Conservation (phyloP, 1,284 basidiomycete species). For the Ustilago trichophora region DNA sequence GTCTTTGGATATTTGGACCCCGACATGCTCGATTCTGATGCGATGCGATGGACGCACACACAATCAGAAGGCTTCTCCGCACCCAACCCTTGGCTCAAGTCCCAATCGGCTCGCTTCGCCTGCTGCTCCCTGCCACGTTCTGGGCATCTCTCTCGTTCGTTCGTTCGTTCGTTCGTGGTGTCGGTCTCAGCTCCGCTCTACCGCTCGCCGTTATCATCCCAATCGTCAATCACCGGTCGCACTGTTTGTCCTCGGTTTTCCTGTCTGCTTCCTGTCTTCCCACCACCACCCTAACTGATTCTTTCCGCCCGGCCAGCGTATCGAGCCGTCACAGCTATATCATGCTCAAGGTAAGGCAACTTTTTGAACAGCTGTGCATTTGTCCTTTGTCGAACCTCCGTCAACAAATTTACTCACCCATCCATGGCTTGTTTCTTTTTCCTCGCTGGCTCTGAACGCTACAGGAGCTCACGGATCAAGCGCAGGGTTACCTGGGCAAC, state of each 20-base stretch:
- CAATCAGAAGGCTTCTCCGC: too few relatives aligned
- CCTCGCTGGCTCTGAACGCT: too few relatives aligned
- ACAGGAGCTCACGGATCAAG: slow-evolving; percentile 45
- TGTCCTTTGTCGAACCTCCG: background rate
- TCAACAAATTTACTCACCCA: background rate
- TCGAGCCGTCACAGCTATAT: too few relatives aligned
- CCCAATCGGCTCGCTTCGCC: too few relatives aligned
- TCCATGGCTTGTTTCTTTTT: background rate
- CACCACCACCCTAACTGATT: background rate
- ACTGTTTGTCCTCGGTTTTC: too few relatives aligned
- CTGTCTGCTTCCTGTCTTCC: background rate
- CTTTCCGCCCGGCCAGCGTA: too few relatives aligned
- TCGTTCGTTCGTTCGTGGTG: too few relatives aligned
- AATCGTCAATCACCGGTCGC: background rate
- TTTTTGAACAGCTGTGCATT: too few relatives aligned
- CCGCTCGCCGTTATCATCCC: background rate
- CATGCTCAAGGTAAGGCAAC: slow-evolving; percentile 22
- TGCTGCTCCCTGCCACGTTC: too few relatives aligned
- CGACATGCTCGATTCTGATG: slow-evolving; percentile 2
- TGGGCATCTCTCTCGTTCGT: too few relatives aligned
- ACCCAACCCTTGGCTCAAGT: too few relatives aligned
- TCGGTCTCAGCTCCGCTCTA: background rate
- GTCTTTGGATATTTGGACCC: slow-evolving; percentile 7
- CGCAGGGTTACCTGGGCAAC: slow-evolving; percentile 43
- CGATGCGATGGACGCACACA: too few relatives aligned